Evolutionary conservation across 495 filamentous ascomycete species (phyloP), one percentile per base, ranked within the genome.

Genomic region (Neurospora sp.): DNA sequence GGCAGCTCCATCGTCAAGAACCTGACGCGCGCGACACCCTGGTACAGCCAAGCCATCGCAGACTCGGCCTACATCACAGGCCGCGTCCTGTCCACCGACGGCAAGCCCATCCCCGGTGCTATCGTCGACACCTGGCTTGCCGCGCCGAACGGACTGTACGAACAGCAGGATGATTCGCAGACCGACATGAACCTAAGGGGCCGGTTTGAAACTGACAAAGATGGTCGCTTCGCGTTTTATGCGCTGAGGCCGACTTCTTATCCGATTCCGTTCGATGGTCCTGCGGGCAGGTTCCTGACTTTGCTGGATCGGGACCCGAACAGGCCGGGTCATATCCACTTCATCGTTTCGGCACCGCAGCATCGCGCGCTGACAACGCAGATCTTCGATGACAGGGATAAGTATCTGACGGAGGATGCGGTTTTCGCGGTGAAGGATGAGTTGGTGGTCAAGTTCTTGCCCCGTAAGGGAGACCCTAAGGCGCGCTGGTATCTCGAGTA

Each of bases 351-450:
- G 31, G 80, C 79, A 11, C 66, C 73, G 3, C 83, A 80, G 9
- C 78, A 81, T 74, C 74, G 89, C 72, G 80, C 89, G 10, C 81
- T 94, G 73, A 89, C 88, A 0, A 94, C 92, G 16, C 92, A 94
- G 80, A 85, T 93, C 66, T 94, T 93, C 77, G 92, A 94, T 76
- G 78, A 85, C 72, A 84, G 87, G 37, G 90, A 90, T 75, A 80
- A 86, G 74, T 87, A 92, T 73, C 81, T 92, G 27, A 78, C 78
- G 31, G 85, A 93, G 59, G 92, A 94, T 80, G 83, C 88, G 0
- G 92, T 92, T 7, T 94, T 94, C 76, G 92, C 92, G 0, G 91
- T 93, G 42, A 94, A 94, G 84, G 88, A 93, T 74, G 90, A 88
- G 27, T 80, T 94, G 75, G 77, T 92, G 48, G 90, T 93, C 23